Base-by-base conservation (phyloP, 345 rosid genomes). In the Nephelium lappaceum region DNA sequence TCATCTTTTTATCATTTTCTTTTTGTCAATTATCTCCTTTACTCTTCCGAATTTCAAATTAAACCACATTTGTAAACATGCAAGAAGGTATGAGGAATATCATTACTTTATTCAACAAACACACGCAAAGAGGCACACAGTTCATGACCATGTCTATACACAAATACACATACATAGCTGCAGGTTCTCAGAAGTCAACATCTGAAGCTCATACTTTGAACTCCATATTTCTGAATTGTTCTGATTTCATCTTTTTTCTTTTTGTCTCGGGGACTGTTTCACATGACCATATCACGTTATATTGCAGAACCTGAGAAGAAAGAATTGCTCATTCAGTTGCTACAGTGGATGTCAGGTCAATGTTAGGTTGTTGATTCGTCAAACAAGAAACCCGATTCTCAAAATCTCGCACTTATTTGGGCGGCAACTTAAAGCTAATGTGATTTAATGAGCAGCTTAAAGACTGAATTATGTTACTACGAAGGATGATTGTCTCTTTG, bases 331-430 rank as follows among this genome's bases (percentile, higher is more conserved):
- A n/a, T n/a, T n/a, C n/a, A n/a, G n/a, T n/a, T 95, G 78, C 86
- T 95, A 65, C 92, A 87, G 41, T 95, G 99, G 99, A 95, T 93
- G 97, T 82, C 94, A 18, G 93, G 97, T 77, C 97, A 90, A 82
- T 93, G 93, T 74, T 93, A 91, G 79, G 79, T 71, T 77, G 89
- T 95, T 62, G 91, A 93, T 84, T 88, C 93, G 36, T 84, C 89
- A 14, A n/a, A 87, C 98, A 43, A 85, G 95, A 84, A 92, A 93
- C 84, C 84, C 88, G 60, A n/a, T n/a, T n/a, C n/a, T n/a, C n/a
- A n/a, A n/a, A n/a, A 87, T 87, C 77, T 89, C 95, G 4, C 89
- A 91, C 74, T 80, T 95, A 74, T 90, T 93, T 78, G 97, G 93
- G 67, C 85, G 91, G 71, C 89, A 85, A 53, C 82, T 87, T 24